Conservation (phyloP, 768 basidiomycete species). For the Rhizopogon vulgaris region DNA sequence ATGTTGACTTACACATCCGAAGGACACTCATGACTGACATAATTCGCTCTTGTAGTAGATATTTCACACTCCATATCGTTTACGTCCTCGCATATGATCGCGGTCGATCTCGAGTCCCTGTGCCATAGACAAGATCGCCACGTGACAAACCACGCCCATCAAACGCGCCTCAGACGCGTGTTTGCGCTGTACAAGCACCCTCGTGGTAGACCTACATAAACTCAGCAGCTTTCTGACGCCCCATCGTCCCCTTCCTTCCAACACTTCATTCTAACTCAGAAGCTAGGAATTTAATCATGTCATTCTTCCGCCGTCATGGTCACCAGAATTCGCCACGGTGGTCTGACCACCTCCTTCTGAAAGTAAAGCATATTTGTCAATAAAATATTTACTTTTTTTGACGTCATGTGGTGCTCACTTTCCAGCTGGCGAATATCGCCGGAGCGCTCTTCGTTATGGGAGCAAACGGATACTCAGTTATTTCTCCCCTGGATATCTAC, state of each 20-base stretch:
- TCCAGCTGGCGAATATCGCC: slow-evolving; percentile 49
- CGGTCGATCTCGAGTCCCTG: background rate
- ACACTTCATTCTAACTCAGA: slow-evolving; percentile 3
- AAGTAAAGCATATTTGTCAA: slow-evolving; percentile 30
- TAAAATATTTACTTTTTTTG: background rate
- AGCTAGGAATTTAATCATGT: slow-evolving; percentile 13
- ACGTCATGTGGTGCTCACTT: slow-evolving; percentile 1
- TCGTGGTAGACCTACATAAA: slow-evolving; percentile 19
- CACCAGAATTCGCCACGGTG: slow-evolving; percentile 26
- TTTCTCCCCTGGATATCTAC: slow-evolving; percentile 45
- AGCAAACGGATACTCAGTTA: slow-evolving; percentile 55
- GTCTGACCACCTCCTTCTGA: slow-evolving; percentile 48
- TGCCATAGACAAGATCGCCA: slow-evolving; percentile 5
- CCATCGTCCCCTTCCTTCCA: slow-evolving; percentile 8
- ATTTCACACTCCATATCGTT: no score
- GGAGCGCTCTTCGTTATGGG: slow-evolving; percentile 53
- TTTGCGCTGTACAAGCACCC: background rate
- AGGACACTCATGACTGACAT: background rate
- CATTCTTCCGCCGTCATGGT: slow-evolving; percentile 13
- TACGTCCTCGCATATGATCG: no score
- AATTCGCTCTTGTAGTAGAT: no score
- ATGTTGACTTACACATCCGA: background rate
- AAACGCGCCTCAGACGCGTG: slow-evolving; percentile 8
- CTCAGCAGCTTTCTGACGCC: slow-evolving; percentile 8
- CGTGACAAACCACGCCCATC: slow-evolving; percentile 17